A percentile compares a stretch with the other conserved stretches of the same genome.
Conservation (phyloP, 306 rosid species). For the Citrullus colocynthis region DNA sequence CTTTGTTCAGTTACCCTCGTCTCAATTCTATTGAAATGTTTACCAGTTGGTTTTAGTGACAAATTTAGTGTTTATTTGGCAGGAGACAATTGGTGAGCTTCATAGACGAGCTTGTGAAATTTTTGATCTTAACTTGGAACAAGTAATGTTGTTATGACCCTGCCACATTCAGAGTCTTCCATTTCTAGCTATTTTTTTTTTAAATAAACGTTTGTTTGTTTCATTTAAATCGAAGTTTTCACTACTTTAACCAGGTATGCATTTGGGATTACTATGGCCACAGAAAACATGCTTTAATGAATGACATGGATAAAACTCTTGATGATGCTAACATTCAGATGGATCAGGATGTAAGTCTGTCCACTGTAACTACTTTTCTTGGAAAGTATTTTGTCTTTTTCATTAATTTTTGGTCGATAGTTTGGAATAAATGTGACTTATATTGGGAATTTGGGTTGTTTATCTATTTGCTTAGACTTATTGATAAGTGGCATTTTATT, state of each 20-base stretch:
- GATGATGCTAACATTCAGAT: slow-evolving; percentile 96
- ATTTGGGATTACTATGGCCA: slow-evolving; percentile 94
- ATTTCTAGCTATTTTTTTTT: neutral
- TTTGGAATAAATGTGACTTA: neutral
- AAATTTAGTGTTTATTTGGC: slow-evolving; percentile 30
- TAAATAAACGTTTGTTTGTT: slow-evolving; percentile 6
- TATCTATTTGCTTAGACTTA: too few species aligned
- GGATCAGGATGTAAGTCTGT: slow-evolving; percentile 86
- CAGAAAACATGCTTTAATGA: slow-evolving; percentile 79
- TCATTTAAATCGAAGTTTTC: slow-evolving; percentile 10
- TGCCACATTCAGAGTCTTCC: slow-evolving; percentile 1
- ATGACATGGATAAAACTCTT: slow-evolving; percentile 87
- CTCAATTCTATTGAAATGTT: slow-evolving; percentile 8
- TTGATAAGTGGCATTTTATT: neutral
- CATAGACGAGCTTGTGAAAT: slow-evolving; percentile 81
- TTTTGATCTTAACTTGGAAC: slow-evolving; percentile 74
- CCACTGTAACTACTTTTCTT: neutral
- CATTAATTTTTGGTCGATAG: neutral
- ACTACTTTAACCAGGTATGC: slow-evolving; percentile 41
- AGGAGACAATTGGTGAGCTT: slow-evolving; percentile 95
- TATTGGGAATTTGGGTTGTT: neutral
- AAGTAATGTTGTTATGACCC: slow-evolving; percentile 39
- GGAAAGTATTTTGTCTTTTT: neutral
- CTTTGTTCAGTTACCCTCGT: slow-evolving; percentile 9
- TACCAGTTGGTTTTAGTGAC: slow-evolving; percentile 13